Percentiles rank a stretch among this genome's conserved stretches.
phyloP scores from a whole-genome alignment of 2,329 filamentous ascomycete species.

The Neophaeococcomyces mojaviensis region DNA sequence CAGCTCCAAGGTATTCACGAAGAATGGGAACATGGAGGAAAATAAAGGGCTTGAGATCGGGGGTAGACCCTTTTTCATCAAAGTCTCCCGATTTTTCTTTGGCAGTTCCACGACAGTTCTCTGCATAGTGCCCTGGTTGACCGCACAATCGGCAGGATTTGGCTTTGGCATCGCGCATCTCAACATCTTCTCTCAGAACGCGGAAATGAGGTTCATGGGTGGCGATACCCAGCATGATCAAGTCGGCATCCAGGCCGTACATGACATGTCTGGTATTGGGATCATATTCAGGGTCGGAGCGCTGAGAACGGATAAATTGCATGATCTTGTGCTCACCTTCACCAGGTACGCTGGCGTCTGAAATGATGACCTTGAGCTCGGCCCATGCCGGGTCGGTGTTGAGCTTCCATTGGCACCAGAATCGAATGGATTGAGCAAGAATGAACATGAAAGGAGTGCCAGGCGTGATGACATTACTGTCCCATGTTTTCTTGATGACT shows the following conservation, averaged over 20 bases:
- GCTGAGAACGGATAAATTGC: conserved; percentile 92
- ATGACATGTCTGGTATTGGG: conserved; percentile 97
- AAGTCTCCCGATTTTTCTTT: conserved; percentile 73
- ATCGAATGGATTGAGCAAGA: conserved; percentile 78
- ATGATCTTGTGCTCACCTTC: conserved; percentile 99
- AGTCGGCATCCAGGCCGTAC: conserved; percentile 92
- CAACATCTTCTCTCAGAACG: conserved; percentile 93
- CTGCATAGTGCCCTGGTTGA: conserved; percentile 83
- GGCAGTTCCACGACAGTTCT: conserved; percentile 70
- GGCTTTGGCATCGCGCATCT: conserved; percentile 77
- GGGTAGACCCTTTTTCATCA: conserved; percentile 68
- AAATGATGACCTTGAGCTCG: conserved; percentile 95
- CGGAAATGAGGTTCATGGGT: conserved; percentile 97
- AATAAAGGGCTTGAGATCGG: conserved; percentile 82
- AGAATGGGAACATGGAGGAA: conserved; percentile 93
- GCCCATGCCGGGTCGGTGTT: conserved; percentile 96
- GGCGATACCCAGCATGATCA: conserved; percentile 96
- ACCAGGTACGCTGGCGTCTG: conserved; percentile 92
- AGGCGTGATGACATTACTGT: conserved; percentile 80
- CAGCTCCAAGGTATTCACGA: conserved; percentile 84
- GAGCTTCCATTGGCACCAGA: conserved; percentile 96
- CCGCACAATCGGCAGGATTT: conserved; percentile 82
- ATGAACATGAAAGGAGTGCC: conserved; percentile 99
- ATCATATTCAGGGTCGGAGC: conserved; percentile 81
- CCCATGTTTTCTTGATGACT: conserved; percentile 80